A percentile compares a stretch with the other conserved stretches of the same genome.
Evolutionary conservation across 2,329 filamentous ascomycete species (phyloP).

Genomic region (Aureobasidium sp.): DNA sequence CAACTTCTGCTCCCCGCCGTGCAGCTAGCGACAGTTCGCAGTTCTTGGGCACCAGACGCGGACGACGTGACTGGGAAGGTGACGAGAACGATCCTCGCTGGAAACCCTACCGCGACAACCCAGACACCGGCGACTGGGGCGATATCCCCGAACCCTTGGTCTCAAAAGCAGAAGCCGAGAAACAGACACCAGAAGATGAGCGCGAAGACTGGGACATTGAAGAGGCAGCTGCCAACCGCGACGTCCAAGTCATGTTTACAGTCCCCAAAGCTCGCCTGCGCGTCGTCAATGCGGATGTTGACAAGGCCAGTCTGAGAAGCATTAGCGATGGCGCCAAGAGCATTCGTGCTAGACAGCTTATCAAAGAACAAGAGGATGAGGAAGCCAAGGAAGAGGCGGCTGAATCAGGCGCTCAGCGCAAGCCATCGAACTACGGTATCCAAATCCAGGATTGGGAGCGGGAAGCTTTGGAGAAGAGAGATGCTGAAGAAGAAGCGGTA

Average conservation of each 20-base stretch:
- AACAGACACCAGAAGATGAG: constrained; percentile 15
- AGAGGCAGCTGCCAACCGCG: constrained; percentile 35
- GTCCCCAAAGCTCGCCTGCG: constrained; percentile 77
- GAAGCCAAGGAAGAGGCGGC: not conserved
- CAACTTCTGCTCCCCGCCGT: constrained; percentile 27
- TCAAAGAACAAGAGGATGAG: not conserved
- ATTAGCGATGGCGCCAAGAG: constrained; percentile 23
- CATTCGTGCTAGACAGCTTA: not conserved
- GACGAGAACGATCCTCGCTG: constrained; percentile 16
- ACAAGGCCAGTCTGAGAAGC: constrained; percentile 29
- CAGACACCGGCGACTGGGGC: constrained; percentile 28
- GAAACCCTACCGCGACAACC: constrained; percentile 26
- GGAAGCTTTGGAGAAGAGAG: constrained; percentile 8
- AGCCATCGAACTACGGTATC: constrained; percentile 4
- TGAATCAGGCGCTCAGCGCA: constrained; percentile 1
- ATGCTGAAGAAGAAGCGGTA: not conserved
- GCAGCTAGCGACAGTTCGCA: constrained; percentile 35
- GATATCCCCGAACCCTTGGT: constrained; percentile 12
- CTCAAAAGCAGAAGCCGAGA: not conserved
- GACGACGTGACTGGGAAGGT: constrained; percentile 31
- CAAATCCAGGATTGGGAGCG: constrained; percentile 11
- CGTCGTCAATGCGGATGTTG: constrained; percentile 73
- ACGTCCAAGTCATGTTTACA: constrained; percentile 70
- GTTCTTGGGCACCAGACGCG: constrained; percentile 33
- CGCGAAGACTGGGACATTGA: constrained; percentile 45